Base-by-base conservation (phyloP, 192 early-diverging fungal genomes). In the Linnemannia exigua region DNA sequence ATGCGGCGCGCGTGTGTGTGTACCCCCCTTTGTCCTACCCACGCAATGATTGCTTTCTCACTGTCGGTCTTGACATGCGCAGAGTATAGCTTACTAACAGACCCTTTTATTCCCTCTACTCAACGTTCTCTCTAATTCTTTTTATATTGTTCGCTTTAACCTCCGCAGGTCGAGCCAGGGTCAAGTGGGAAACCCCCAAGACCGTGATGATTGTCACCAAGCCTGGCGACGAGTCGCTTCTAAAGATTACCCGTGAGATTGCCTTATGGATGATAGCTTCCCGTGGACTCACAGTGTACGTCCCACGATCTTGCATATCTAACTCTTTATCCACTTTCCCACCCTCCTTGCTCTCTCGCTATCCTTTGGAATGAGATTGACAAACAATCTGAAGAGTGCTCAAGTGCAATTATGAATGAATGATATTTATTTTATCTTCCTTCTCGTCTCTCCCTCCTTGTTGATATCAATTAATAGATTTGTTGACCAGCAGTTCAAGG, bases 171-270 rank as follows among this genome's bases (percentile, higher is more conserved):
- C 88, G 77, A 51, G 91, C 91, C 14, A 83, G 82, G n/a, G 86
- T 91, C 38, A 84, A 88, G 41, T 79, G 71, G 72, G 84, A 82
- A 17, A 80, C 81, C 16, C 88, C 89, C 14, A 80, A 87, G 37
- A 90, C 91, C 15, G 91, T 95, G 11, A 94, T 96, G 93, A 92
- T 96, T 66, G 93, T 96, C 41, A 95, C 95, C 2, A 96, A 96
- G 81, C 94, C 94, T 31, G 90, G 91, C 35, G 95, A 96, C 84
- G 76, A 87, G 17, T 89, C 89, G 12, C 88, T 96, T 8, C 88
- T 96, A 19, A 87, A 89, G 31, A 88, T 93, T 80, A 96, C 95
- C 35, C 90, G 93, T 2, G 91, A 95, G 46, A 86, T 96, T 68
- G 92, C 94, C 1, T 51, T 92, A 11, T 94, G 93, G 92, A 91